Evolutionary conservation across 2,329 filamentous ascomycete genomes (phyloP).

Genomic region (Leptographium wingfieldii): DNA sequence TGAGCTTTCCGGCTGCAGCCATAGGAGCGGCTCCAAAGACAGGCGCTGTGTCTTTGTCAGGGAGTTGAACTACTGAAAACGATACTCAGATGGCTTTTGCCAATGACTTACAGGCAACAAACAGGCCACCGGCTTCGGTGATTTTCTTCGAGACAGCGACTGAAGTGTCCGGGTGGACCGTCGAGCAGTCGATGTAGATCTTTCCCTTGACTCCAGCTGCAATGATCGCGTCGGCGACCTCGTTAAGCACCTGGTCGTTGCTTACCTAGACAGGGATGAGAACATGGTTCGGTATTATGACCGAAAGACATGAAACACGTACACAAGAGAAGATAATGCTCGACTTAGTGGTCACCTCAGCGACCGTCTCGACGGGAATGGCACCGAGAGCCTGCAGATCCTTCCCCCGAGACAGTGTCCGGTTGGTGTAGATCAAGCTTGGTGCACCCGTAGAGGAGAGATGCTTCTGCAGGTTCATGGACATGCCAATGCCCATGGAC

Average conservation of each 20-base stretch:
- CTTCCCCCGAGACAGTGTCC: slow-evolving; percentile 1
- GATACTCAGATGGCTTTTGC: neutral
- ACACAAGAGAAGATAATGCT: slow-evolving; percentile 3
- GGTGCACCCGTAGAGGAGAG: neutral
- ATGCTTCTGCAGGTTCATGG: slow-evolving; percentile 1
- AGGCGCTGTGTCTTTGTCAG: neutral
- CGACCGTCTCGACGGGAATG: neutral
- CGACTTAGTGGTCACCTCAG: neutral
- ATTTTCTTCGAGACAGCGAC: neutral
- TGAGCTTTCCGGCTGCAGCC: slow-evolving; percentile 4
- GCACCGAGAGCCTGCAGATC: neutral
- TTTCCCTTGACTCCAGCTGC: neutral
- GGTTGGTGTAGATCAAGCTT: neutral
- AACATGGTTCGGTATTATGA: neutral
- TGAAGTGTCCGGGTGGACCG: slow-evolving; percentile 2
- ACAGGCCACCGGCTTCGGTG: neutral
- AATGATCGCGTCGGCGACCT: slow-evolving; percentile 10
- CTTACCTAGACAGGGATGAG: neutral
- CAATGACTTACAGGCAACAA: neutral
- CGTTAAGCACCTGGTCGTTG: slow-evolving; percentile 14
- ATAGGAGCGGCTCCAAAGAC: slow-evolving; percentile 3
- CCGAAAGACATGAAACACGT: neutral
- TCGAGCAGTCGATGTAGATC: slow-evolving; percentile 4
- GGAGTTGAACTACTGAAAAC: neutral
- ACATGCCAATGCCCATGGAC: slow-evolving; percentile 4